Evolutionary conservation across 768 basidiomycete species (phyloP).

Genomic region (Phlebiopsis gigantea): DNA sequence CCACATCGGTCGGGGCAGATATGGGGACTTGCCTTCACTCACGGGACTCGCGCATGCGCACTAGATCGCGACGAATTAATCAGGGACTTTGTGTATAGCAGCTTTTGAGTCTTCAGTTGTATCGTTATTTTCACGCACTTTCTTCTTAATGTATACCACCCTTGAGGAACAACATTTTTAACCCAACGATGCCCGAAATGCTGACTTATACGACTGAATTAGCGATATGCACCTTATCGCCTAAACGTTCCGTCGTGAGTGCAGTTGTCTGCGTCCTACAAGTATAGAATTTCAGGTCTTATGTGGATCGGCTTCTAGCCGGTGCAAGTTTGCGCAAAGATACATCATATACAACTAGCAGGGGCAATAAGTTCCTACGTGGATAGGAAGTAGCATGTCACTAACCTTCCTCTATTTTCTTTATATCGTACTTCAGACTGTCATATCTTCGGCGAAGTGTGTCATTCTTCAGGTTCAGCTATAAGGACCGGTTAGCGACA

Average conservation of each 20-base stretch:
- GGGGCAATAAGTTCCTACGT: background rate
- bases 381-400: constrained; percentile 3
- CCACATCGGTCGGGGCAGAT: constrained; percentile 5
- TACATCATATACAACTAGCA: constrained; percentile 82
- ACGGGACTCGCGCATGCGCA: background rate
- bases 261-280: too few species aligned
- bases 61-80: background rate
- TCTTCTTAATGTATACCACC: background rate
- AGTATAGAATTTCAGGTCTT: background rate
- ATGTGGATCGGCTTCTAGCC: constrained; percentile 10
- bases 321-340: constrained; percentile 63
- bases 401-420: constrained; percentile 83
- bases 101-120: background rate
- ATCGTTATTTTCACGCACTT: background rate
- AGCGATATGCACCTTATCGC: too few species aligned
- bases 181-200: too few species aligned
- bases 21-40: background rate
- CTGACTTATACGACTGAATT: too few species aligned
- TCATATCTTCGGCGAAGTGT: constrained; percentile 70
- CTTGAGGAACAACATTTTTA: background rate
- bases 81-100: background rate
- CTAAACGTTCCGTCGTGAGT: too few species aligned
- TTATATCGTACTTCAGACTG: constrained; percentile 80
- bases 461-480: constrained; percentile 85
- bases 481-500: background rate